Percentiles rank a stretch among this genome's conserved stretches.
Conservation (phyloP, 164 flowering plant genomes). For the Litsea cubeba region DNA sequence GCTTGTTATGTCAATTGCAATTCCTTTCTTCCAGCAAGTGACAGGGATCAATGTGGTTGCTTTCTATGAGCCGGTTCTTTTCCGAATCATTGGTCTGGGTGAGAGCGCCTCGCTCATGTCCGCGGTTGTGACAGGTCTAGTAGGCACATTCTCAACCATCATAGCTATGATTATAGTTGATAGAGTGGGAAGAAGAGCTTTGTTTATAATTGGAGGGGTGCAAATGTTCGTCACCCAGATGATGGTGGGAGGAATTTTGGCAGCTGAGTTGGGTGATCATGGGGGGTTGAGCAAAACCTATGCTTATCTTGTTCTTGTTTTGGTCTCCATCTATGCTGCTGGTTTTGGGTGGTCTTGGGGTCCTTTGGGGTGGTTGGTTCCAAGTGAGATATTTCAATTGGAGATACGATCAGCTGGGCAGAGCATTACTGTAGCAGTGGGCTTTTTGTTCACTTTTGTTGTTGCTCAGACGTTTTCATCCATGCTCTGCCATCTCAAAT, state of each 20-base stretch:
- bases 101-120: slow-evolving; percentile 30
- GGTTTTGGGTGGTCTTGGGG: slow-evolving; percentile 30
- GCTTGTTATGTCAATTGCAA: slow-evolving; percentile 21
- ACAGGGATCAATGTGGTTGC: slow-evolving; percentile 30
- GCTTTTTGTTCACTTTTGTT: slow-evolving; percentile 21
- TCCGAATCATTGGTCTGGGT: slow-evolving; percentile 22
- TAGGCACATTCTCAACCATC: slow-evolving; percentile 16
- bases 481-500: slow-evolving; percentile 30
- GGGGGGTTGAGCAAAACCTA: slow-evolving; percentile 14
- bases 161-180: slow-evolving; percentile 22
- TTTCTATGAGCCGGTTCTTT: slow-evolving; percentile 25
- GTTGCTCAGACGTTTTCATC: slow-evolving; percentile 25
- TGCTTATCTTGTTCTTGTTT: slow-evolving; percentile 14
- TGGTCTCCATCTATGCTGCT: slow-evolving; percentile 22
- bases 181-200: slow-evolving; percentile 12
- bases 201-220: slow-evolving; percentile 22
- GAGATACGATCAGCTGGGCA: slow-evolving; percentile 31
- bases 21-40: slow-evolving; percentile 29
- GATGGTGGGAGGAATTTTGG: slow-evolving; percentile 21
- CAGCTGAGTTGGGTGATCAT: slow-evolving; percentile 21
- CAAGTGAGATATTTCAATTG: slow-evolving; percentile 28
- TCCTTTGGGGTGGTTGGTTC: slow-evolving; percentile 28
- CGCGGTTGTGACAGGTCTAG: slow-evolving; percentile 13
- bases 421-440: slow-evolving; percentile 20
- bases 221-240: slow-evolving; percentile 24